Percentiles rank a stretch among this genome's conserved stretches.
These are phyloP conservation scores for Phytophthora agathidicida DNA, from an alignment of 352 stramenopile species.

Conservation along the genomic window DNA sequence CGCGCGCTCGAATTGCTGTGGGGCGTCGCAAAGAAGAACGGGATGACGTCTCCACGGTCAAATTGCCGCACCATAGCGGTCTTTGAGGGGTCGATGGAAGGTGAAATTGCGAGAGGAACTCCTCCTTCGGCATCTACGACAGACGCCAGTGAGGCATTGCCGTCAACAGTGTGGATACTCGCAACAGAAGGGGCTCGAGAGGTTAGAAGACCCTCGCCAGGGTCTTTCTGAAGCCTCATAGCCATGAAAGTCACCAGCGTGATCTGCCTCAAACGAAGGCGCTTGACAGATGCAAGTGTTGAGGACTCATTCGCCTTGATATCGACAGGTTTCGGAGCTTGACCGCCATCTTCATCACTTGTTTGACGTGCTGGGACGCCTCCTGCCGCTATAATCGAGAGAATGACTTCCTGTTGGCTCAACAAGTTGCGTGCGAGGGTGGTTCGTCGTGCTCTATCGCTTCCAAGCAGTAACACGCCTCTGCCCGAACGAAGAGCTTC, in stretches of 20 bases:
- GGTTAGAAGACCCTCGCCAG: not conserved
- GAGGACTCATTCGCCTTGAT: conserved; percentile 11
- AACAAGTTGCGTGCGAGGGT: conserved; percentile 47
- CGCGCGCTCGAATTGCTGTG: conserved; percentile 14
- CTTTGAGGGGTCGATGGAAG: conserved; percentile 6
- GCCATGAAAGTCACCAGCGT: conserved; percentile 46
- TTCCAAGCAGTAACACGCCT: conserved; percentile 44
- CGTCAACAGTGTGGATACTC: not conserved
- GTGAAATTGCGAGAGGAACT: conserved; percentile 7
- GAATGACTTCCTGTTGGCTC: conserved; percentile 29
- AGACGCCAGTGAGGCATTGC: conserved; percentile 3
- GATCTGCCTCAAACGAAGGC: conserved; percentile 53
- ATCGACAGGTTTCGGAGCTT: not conserved
- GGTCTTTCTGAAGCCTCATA: conserved; percentile 29
- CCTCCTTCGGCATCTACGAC: conserved; percentile 24
- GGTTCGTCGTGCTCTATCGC: conserved; percentile 34
- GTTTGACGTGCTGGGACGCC: conserved; percentile 1
- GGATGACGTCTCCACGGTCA: conserved; percentile 44
- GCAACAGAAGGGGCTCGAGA: not conserved
- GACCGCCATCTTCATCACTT: not conserved
- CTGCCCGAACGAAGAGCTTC: conserved; percentile 45
- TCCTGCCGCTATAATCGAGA: conserved; percentile 14
- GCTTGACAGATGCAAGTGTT: conserved; percentile 44
- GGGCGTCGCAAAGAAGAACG: conserved; percentile 56
- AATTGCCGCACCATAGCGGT: conserved; percentile 30